Percentiles rank a stretch among this genome's conserved stretches.
phyloP scores from a whole-genome alignment of 805 yeast species.

The Torulaspora gathmanii region DNA sequence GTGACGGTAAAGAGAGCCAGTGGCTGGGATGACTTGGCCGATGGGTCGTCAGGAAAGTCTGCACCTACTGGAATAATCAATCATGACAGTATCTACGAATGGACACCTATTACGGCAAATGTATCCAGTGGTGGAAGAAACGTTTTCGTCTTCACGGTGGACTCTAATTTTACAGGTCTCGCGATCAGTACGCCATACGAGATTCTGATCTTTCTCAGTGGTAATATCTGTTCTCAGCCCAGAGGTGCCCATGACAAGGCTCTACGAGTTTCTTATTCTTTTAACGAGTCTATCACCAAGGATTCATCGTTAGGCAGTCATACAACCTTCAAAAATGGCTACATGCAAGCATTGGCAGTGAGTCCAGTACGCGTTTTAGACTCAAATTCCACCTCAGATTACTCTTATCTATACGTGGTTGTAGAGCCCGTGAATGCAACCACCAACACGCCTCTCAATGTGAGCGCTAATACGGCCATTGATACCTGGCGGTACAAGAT shows the following conservation, averaged over 20 bases:
- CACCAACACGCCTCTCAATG: conserved; percentile 15
- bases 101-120: conserved; percentile 33
- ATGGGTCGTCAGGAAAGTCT: background rate
- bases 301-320: conserved; percentile 15
- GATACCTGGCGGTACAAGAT: conserved; percentile 56
- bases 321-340: conserved; percentile 27
- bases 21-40: background rate
- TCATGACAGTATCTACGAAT: conserved; percentile 33
- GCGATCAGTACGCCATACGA: conserved; percentile 21
- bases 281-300: conserved; percentile 23
- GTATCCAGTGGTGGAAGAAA: conserved; percentile 26
- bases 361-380: conserved; percentile 18
- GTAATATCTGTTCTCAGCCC: conserved; percentile 35
- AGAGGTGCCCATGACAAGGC: conserved; percentile 15
- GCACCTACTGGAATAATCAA: conserved; percentile 11
- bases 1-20: background rate
- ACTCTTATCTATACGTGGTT: conserved; percentile 26
- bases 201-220: conserved; percentile 33
- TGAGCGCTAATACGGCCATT: background rate
- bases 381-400: conserved; percentile 16
- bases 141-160: conserved; percentile 24
- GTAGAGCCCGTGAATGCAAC: conserved; percentile 25
- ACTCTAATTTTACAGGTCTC: conserved; percentile 14
- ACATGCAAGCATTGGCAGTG: conserved; percentile 29
- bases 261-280: conserved; percentile 27